phyloP scores from a whole-genome alignment of 495 filamentous ascomycete species.

The Neurospora pannonica region DNA sequence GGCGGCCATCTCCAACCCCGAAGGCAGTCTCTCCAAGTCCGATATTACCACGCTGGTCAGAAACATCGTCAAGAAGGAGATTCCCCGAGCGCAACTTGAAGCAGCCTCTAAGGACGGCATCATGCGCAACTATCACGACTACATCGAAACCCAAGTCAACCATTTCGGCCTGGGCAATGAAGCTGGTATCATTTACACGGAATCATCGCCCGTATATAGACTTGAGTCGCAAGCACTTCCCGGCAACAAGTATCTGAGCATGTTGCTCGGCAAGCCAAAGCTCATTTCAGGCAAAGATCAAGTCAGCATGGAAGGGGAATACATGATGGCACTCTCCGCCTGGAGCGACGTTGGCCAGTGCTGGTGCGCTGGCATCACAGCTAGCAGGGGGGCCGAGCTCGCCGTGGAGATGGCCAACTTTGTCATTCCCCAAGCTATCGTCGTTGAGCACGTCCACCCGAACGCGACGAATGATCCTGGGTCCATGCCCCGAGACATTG shows the following conservation, averaged over 20 bases:
- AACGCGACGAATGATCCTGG: conserved; percentile 42
- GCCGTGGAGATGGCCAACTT: conserved; percentile 33
- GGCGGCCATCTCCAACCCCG: neutral
- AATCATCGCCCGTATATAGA: neutral
- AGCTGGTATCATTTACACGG: conserved; percentile 3
- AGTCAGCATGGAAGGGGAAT: neutral
- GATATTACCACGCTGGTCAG: conserved; percentile 27
- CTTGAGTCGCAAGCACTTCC: neutral
- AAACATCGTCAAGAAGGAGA: conserved; percentile 24
- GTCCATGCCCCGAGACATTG: conserved; percentile 49
- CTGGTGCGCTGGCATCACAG: conserved; percentile 47
- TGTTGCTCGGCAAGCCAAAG: neutral
- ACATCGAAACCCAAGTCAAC: conserved; percentile 31
- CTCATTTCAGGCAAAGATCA: neutral
- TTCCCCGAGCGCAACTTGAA: conserved; percentile 26
- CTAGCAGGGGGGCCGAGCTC: conserved; percentile 27
- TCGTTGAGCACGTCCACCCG: conserved; percentile 54
- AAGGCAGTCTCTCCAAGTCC: conserved; percentile 14
- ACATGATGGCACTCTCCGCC: conserved; percentile 32
- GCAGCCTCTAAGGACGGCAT: conserved; percentile 21
- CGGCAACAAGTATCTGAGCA: neutral
- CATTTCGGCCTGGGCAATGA: conserved; percentile 29
- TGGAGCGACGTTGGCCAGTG: conserved; percentile 59
- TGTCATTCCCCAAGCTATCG: conserved; percentile 47
- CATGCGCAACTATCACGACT: conserved; percentile 12